These are phyloP conservation scores for Aspergillus terreus DNA, from an alignment of 2,329 filamentous ascomycete genomes.

Conservation along the genomic window DNA sequence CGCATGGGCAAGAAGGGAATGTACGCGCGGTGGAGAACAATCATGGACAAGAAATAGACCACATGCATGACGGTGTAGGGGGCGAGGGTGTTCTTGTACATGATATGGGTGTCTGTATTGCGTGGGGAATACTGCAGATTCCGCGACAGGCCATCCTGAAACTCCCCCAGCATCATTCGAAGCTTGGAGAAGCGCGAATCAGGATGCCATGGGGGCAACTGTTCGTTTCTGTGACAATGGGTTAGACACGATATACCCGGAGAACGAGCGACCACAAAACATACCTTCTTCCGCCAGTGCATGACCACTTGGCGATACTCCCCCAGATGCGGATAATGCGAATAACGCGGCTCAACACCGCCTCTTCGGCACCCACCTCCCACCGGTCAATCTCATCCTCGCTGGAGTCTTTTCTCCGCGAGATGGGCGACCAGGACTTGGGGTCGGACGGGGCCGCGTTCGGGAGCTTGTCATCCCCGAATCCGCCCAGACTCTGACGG, in stretches of 20 bases:
- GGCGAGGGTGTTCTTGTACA: conserved; percentile 47
- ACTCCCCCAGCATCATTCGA: conserved; percentile 44
- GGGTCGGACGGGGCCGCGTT: conserved; percentile 29
- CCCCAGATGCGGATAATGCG: conserved; percentile 54
- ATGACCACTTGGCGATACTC: conserved; percentile 55
- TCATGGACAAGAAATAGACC: conserved; percentile 51
- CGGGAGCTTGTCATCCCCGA: conserved; percentile 37
- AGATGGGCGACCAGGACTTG: conserved; percentile 38
- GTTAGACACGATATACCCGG: background rate
- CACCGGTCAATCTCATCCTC: conserved; percentile 48
- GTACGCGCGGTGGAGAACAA: conserved; percentile 55
- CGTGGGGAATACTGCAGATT: conserved; percentile 49
- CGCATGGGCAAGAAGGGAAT: conserved; percentile 53
- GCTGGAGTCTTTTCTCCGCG: conserved; percentile 34
- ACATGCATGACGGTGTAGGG: conserved; percentile 55
- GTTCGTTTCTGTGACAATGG: conserved; percentile 37
- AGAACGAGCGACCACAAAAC: background rate
- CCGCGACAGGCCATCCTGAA: conserved; percentile 50
- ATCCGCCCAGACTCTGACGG: conserved; percentile 37
- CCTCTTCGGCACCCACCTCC: conserved; percentile 52
- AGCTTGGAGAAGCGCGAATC: conserved; percentile 49
- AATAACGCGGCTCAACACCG: conserved; percentile 53
- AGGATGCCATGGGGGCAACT: conserved; percentile 51
- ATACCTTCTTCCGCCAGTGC: conserved; percentile 51
- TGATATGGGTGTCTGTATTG: conserved; percentile 54